A percentile compares a stretch with the other conserved stretches of the same genome.
These are phyloP conservation scores for Wickerhamiella qilinensis DNA, from an alignment of 805 yeast genomes.

Conservation along the genomic window DNA sequence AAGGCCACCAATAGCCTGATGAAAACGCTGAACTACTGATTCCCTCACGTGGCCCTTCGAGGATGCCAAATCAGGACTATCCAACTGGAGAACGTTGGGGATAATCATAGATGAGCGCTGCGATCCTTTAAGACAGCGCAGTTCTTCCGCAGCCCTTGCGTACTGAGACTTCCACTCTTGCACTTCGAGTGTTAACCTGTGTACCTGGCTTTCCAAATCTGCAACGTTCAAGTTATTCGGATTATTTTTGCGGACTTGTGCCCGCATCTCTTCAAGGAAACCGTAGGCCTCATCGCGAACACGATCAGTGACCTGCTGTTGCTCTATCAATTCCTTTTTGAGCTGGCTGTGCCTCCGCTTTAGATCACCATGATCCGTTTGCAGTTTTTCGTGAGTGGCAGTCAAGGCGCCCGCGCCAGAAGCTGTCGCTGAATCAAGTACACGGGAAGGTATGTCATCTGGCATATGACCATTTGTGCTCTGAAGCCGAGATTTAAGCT, in stretches of 20 bases:
- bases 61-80: neutral
- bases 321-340: slow-evolving; percentile 12
- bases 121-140: slow-evolving; percentile 8
- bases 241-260: slow-evolving; percentile 10
- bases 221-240: slow-evolving; percentile 1
- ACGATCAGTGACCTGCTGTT: slow-evolving; percentile 20
- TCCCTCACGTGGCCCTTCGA: slow-evolving; percentile 18
- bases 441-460: neutral
- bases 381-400: neutral
- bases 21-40: slow-evolving; percentile 17
- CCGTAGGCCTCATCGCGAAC: slow-evolving; percentile 24
- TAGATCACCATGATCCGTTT: neutral
- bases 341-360: slow-evolving; percentile 6
- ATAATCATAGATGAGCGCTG: neutral
- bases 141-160: slow-evolving; percentile 18
- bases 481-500: neutral
- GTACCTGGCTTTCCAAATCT: slow-evolving; percentile 10
- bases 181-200: slow-evolving; percentile 20
- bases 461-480: neutral
- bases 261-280: slow-evolving; percentile 24
- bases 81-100: neutral
- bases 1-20: slow-evolving; percentile 21
- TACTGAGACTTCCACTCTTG: slow-evolving; percentile 22
- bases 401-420: neutral
- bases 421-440: neutral